Evolutionary conservation across 1,284 basidiomycete genomes (phyloP).

Genomic region (Melanopsichium pennsylvanicum): DNA sequence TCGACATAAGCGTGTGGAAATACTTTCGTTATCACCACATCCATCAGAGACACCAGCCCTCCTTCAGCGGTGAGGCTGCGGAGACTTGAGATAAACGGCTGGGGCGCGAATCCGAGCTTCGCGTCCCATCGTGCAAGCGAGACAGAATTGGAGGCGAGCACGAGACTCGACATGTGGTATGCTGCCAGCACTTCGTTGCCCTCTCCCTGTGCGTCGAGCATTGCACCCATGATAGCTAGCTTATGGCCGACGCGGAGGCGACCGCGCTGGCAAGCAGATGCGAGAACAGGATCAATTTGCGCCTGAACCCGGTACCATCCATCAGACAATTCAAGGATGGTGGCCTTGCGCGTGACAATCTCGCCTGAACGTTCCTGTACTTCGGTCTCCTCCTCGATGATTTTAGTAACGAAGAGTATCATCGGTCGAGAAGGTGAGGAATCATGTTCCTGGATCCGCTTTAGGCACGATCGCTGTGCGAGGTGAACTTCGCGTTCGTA

Average conservation of each 20-base stretch:
- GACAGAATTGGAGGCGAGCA: constrained; percentile 82
- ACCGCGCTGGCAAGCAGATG: constrained; percentile 75
- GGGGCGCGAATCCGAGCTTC: constrained; percentile 77
- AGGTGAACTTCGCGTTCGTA: constrained; percentile 88
- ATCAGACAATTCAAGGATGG: constrained; percentile 82
- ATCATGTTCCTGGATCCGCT: constrained; percentile 79
- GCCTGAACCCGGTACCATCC: constrained; percentile 92
- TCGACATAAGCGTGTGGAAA: constrained; percentile 66
- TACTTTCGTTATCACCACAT: constrained; percentile 77
- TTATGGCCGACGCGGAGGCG: constrained; percentile 81
- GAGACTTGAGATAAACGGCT: constrained; percentile 77
- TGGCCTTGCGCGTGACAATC: constrained; percentile 2
- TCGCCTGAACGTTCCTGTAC: constrained; percentile 15
- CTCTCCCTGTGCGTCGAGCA: constrained; percentile 69
- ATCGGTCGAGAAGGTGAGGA: constrained; percentile 77
- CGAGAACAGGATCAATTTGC: constrained; percentile 76
- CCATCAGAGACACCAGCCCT: constrained; percentile 78
- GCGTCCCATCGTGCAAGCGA: constrained; percentile 86
- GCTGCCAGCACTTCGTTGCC: constrained; percentile 84
- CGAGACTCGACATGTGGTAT: constrained; percentile 74
- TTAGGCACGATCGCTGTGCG: constrained; percentile 80
- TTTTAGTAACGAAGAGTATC: constrained; percentile 81
- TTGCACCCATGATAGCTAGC: constrained; percentile 80
- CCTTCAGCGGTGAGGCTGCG: constrained; percentile 83
- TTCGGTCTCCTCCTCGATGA: constrained; percentile 67